A percentile compares a stretch with the other conserved stretches of the same genome.
Evolutionary conservation across 305 asterid species (phyloP).

Genomic region (Solanum hybrid): DNA sequence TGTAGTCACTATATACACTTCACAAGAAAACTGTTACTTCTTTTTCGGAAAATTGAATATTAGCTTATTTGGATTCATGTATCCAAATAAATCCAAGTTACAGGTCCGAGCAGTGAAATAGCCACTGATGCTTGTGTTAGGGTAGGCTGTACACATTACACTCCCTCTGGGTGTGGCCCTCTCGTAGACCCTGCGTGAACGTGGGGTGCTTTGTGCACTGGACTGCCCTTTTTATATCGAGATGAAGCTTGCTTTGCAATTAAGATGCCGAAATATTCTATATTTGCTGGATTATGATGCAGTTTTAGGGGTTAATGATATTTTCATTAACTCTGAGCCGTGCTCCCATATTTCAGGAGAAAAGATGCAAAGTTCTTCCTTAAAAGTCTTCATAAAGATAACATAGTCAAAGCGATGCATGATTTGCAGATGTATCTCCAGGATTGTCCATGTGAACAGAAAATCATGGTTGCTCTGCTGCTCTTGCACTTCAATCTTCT

Average conservation of each 20-base stretch:
- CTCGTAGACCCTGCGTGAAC: background rate
- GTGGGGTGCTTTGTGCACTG: background rate
- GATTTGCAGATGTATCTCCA: slow-evolving; percentile 39
- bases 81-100: background rate
- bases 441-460: slow-evolving; percentile 38
- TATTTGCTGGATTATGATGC: background rate
- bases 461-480: slow-evolving; percentile 43
- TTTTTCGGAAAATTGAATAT: background rate
- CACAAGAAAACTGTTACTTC: background rate
- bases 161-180: background rate
- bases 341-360: slow-evolving; percentile 39
- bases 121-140: background rate
- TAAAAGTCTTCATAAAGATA: slow-evolving; percentile 39
- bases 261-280: background rate
- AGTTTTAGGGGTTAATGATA: background rate
- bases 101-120: background rate
- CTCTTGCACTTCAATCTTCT: slow-evolving; percentile 63
- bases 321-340: background rate
- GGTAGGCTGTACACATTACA: background rate
- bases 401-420: slow-evolving; percentile 30
- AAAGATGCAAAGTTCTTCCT: slow-evolving; percentile 32
- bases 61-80: background rate
- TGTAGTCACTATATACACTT: background rate
- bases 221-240: background rate
- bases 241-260: background rate